Evolutionary conservation across 2,329 filamentous ascomycete species (phyloP).

Genomic region (Taxawa tesnikishii): DNA sequence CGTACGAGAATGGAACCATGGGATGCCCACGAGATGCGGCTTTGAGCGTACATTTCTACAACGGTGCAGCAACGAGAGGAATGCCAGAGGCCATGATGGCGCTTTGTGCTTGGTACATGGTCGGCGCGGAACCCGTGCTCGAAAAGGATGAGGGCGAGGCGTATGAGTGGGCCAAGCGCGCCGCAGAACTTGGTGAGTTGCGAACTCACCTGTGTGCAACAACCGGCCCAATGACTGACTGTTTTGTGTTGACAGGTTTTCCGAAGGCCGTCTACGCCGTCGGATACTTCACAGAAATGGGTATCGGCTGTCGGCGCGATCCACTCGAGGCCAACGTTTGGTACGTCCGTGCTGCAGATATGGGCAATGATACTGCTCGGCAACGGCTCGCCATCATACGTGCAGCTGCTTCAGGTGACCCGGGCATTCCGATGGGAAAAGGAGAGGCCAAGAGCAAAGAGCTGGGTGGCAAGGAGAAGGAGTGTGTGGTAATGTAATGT

Average conservation of each 20-base stretch:
- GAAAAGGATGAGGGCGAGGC: slow-evolving; percentile 95
- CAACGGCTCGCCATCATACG: slow-evolving; percentile 78
- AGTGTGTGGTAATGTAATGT: slow-evolving; percentile 10
- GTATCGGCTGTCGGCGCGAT: slow-evolving; percentile 87
- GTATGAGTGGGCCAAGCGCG: slow-evolving; percentile 86
- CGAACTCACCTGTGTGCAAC: no score
- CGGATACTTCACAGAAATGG: slow-evolving; percentile 97
- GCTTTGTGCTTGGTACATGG: slow-evolving; percentile 95
- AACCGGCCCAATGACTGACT: no score
- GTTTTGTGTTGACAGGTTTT: slow-evolving; percentile 35
- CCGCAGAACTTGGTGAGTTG: slow-evolving; percentile 71
- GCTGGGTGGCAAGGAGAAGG: slow-evolving; percentile 13
- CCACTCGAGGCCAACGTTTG: slow-evolving; percentile 95
- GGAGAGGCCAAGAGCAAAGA: slow-evolving; percentile 19
- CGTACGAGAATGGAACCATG: slow-evolving; percentile 85
- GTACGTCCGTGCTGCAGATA: slow-evolving; percentile 92
- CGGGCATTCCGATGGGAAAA: slow-evolving; percentile 20
- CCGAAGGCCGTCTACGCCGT: slow-evolving; percentile 79
- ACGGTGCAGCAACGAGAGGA: slow-evolving; percentile 72
- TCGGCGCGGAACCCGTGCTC: slow-evolving; percentile 80
- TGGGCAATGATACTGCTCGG: slow-evolving; percentile 80
- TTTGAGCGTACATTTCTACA: slow-evolving; percentile 95
- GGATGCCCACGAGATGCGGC: slow-evolving; percentile 83
- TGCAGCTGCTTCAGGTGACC: slow-evolving; percentile 56
- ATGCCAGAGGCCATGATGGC: slow-evolving; percentile 94